Evolutionary conservation across 495 filamentous ascomycete genomes (phyloP), one percentile per base, ranked within the genome.

Genomic region (Chaetomium cochliodes): DNA sequence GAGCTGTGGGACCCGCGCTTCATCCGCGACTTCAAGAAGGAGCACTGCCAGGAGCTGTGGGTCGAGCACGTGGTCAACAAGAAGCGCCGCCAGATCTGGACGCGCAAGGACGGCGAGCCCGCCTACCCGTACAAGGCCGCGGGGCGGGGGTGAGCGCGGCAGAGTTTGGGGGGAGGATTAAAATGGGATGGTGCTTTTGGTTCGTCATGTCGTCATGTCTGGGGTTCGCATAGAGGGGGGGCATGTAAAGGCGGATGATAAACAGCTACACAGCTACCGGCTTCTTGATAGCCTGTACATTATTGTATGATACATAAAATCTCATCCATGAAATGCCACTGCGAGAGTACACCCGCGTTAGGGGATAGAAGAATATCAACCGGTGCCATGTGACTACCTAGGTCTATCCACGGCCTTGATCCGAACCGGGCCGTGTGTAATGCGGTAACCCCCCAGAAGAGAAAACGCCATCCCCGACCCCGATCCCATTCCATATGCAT

Each of bases 1-100:
- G 94, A 98, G 76, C 80, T 98, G 47, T 98, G 94, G 94, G 94
- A 98, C 79, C 94, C 94, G 55, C 82, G 92, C 52, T 98, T 87
- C 80, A 94, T 98, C 63, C 84, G 88, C 69, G 76, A 87, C 70
- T 82, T 90, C 74, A 88, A 86, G 63, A 81, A 82, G 70, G 69
- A 74, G 65, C 71, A 84, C 62, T 81, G 81, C 59, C 85, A 89
- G 61, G 91, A 97, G 80, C 82, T 88, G 74, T 93, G 97, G 84
- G 78, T 78, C 51, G 72, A 80, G 71, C 79, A 82, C 64, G 81
- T 88, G 57, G 78, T 84, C 9, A 93, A 82, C 55, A 96, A 96
- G 84, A 92, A 89, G 84, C 90, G 88, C 83, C 85, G 85, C 74
- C 93, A 93, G 83, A 85, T 97, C 65, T 93, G 88, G 86, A 72